Base-by-base conservation (phyloP, 768 basidiomycete species). In the Boletus insuetus region DNA sequence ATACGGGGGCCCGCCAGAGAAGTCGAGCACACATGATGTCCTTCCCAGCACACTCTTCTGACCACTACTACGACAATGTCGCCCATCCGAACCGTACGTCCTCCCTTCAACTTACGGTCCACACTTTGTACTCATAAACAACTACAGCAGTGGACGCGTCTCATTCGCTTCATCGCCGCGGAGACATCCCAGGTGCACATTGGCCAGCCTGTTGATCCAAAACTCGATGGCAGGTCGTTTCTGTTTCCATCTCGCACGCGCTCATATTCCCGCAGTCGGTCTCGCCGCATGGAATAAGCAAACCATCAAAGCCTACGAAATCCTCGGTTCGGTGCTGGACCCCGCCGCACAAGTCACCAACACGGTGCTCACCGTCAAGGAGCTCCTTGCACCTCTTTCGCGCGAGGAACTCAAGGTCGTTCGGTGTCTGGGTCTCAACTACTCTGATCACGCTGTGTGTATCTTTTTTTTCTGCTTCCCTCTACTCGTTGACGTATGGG, bases 361-460 rank as follows among this genome's bases (percentile, higher is more conserved):
- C 53, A 83, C 75, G 20, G 68, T 86, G 0, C 73, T 92, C 42
- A 91, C 89, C 4, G 89, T 91, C 40, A 81, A 84, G 66, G 75
- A 81, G 40, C 80, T 93, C 37, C 78, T 93, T 17, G 74, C 83
- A 3, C 90, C 90, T 12, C 76, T 93, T 24, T 78, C 86, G 10
- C 74, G 80, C 40, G 81, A 86, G 56, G 77, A 89, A 64, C 76
- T 91, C 58, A 82, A 82, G 56, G 72, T 86, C 3, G 87, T 89
- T 26, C 80, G 90, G 12, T 91, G 89, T 70, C 72, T 93, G 13
- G 90, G 90, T 0, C 72, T 93, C 46, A 93, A 93, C 67, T 93
- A 93, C 65, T 79, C 80, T n/a, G 89, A 91, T 62, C 89, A 92
- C 73, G 91, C 91, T 8, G 90, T 81, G 62, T 56, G 80, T 69